Evolutionary conservation across 257 asterid species (phyloP).

Genomic region (Solanum rostratum): DNA sequence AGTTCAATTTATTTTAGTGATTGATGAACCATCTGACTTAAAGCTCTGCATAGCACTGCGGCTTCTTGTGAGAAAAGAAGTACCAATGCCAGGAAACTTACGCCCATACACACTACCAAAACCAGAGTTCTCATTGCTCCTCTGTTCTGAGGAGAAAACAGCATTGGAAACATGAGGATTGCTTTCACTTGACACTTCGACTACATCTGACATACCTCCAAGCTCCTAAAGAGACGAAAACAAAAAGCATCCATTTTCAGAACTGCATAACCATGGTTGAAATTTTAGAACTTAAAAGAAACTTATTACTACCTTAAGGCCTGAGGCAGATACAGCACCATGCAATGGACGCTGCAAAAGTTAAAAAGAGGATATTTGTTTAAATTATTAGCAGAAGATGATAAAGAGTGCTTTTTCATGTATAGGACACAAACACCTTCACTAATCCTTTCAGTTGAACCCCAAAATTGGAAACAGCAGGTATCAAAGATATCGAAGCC

Average conservation of each 20-base stretch:
- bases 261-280: background rate
- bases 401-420: background rate
- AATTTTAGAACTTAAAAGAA: background rate
- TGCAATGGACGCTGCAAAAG: constrained; percentile 21
- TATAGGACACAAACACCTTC: background rate
- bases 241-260: background rate
- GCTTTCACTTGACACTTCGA: constrained; percentile 14
- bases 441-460: background rate
- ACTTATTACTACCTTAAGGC: constrained; percentile 49
- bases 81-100: constrained; percentile 19
- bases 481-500: background rate
- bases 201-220: constrained; percentile 28
- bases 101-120: constrained; percentile 30
- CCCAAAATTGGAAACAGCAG: background rate
- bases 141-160: constrained; percentile 19
- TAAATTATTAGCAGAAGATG: background rate
- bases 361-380: background rate
- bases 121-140: constrained; percentile 18
- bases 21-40: constrained; percentile 16
- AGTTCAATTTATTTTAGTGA: background rate
- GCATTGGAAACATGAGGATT: constrained; percentile 14
- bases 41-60: constrained; percentile 39
- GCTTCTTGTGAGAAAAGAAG: constrained; percentile 37
- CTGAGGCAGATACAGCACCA: constrained; percentile 29
- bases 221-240: constrained; percentile 18